Percentiles rank a stretch among this genome's conserved stretches.
These are phyloP conservation scores for Scleroderma citrinum DNA, from an alignment of 768 basidiomycete genomes.

Conservation along the genomic window DNA sequence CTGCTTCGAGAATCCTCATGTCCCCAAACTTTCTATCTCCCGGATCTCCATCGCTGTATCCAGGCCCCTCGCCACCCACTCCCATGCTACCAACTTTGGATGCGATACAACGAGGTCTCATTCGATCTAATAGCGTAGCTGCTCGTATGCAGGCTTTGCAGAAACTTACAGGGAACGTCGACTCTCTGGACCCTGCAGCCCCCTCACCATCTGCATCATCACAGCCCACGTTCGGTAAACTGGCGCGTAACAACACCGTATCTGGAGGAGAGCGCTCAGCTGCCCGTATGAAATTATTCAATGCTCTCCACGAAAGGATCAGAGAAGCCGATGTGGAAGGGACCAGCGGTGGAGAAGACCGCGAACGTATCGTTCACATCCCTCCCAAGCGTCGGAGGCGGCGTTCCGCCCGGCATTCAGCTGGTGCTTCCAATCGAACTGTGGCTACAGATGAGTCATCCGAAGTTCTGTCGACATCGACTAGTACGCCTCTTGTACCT, in stretches of 20 bases:
- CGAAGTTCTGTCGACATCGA: constrained; percentile 35
- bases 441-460: constrained; percentile 43
- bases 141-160: constrained; percentile 76
- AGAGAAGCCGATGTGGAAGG: constrained; percentile 61
- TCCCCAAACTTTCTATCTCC: constrained; percentile 48
- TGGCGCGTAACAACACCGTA: constrained; percentile 73
- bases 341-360: constrained; percentile 56
- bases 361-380: constrained; percentile 29
- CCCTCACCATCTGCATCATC: constrained; percentile 45
- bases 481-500: constrained; percentile 56
- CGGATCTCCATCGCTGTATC: constrained; percentile 53
- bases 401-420: constrained; percentile 40
- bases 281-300: constrained; percentile 63
- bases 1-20: constrained; percentile 33
- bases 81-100: constrained; percentile 72
- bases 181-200: constrained; percentile 50
- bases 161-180: constrained; percentile 64
- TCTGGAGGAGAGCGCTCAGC: constrained; percentile 75
- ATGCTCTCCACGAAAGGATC: constrained; percentile 50
- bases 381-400: constrained; percentile 54
- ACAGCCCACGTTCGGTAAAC: constrained; percentile 41
- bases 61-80: constrained; percentile 60
- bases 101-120: constrained; percentile 70
- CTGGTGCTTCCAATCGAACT: constrained; percentile 32
- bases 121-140: constrained; percentile 87